Conservation (phyloP, 2,329 filamentous ascomycete species). For the Pseudogymnoascus sp. region DNA sequence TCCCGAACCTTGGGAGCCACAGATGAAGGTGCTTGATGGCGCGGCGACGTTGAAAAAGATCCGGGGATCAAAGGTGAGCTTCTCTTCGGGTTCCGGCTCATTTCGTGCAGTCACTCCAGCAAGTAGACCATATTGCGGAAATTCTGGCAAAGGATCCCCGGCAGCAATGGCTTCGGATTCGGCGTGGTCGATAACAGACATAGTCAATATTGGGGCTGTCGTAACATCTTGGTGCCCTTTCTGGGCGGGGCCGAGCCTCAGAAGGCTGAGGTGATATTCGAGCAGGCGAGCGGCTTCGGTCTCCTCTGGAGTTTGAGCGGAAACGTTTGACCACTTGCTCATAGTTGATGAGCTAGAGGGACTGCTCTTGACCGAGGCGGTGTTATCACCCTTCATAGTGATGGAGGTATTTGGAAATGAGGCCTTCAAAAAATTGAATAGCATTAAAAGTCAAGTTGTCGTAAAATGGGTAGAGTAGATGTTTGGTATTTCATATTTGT, state of each 20-base stretch:
- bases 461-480: not conserved
- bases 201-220: conserved; percentile 18
- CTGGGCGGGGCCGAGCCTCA: not conserved
- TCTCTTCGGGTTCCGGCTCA: not conserved
- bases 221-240: conserved; percentile 7
- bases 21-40: conserved; percentile 53
- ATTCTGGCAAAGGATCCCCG: not conserved
- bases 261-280: not conserved
- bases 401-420: not conserved
- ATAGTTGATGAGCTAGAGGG: not conserved
- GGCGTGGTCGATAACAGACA: conserved; percentile 14
- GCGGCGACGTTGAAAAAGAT: conserved; percentile 45
- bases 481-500: not conserved
- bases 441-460: not conserved
- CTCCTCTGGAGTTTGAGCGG: not conserved
- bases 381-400: not conserved
- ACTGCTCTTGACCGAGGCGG: not conserved
- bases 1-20: conserved; percentile 53
- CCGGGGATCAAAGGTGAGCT: conserved; percentile 17
- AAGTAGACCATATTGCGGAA: conserved; percentile 22
- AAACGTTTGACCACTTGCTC: not conserved
- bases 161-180: not conserved
- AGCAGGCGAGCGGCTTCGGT: not conserved
- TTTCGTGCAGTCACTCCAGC: conserved; percentile 13
- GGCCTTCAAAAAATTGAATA: not conserved